Evolutionary conservation across 2,329 filamentous ascomycete genomes (phyloP).

Genomic region (Penicillium frequentans): DNA sequence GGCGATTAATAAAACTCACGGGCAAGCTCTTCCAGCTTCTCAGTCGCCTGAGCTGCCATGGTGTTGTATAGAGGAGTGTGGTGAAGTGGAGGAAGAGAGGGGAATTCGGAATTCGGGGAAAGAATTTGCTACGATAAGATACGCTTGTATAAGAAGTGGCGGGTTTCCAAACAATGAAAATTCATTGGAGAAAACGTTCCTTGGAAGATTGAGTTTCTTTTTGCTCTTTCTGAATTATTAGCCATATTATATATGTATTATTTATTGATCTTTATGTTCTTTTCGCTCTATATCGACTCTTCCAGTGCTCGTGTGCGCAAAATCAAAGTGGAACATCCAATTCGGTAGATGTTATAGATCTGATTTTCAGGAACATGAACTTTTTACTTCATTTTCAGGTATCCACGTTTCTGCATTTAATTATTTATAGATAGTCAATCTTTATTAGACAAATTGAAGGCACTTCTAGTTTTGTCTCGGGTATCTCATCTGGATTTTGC

Average conservation of each 20-base stretch:
- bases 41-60: conserved; percentile 45
- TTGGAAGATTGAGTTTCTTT: neutral
- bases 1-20: conserved; percentile 26
- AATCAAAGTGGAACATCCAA: too few relatives aligned
- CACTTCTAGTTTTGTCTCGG: too few relatives aligned
- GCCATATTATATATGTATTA: neutral
- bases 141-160: conserved; percentile 1
- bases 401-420: too few relatives aligned
- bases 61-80: conserved; percentile 23
- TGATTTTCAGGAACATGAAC: too few relatives aligned
- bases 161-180: neutral
- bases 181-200: neutral
- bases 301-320: neutral
- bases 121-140: conserved; percentile 29
- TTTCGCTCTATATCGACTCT: too few relatives aligned
- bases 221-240: neutral
- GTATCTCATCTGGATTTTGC: too few relatives aligned
- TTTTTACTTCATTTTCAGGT: too few relatives aligned
- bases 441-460: too few relatives aligned
- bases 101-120: conserved; percentile 22
- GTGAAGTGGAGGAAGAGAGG: conserved; percentile 19
- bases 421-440: too few relatives aligned
- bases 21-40: conserved; percentile 43
- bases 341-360: too few relatives aligned
- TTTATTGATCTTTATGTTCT: too few relatives aligned